Evolutionary conservation across 176 grass and related monocot species (phyloP), one percentile per base, ranked within the genome.

Genomic region (Oryza glumipatula): DNA sequence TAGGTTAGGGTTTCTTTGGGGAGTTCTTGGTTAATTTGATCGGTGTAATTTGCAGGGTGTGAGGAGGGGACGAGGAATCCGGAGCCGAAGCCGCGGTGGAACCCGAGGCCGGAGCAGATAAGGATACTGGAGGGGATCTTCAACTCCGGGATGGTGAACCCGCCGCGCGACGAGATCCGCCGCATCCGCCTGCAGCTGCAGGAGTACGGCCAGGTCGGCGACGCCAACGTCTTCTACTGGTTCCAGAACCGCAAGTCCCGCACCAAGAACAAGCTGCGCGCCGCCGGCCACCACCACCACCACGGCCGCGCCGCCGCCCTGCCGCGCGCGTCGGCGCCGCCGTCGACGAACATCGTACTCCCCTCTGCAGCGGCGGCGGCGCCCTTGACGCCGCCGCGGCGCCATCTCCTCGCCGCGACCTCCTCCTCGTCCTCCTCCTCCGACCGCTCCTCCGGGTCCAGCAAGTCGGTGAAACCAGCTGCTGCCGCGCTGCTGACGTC

Each of bases 181-280:
- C 91, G 83, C 71, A 99, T 99, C 72, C 94, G 97, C 1, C 32
- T 86, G n/a, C 97, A 94, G 76, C 97, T 99, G n/a, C 94, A 96
- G 77, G 88, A 96, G 84, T 88, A 82, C 68, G 97, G 97, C 30
- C 97, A 93, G 72, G 94, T 99, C 79, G 97, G 88, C 66, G 97
- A 99, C 78, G 97, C 93, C 88, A 99, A 99, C 77, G 94, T 99
- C 80, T 99, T 99, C 84, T 99, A 99, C 75, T 99, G 97, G 97
- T 99, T 99, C 88, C 97, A 99, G 86, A 99, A 99, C 86, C 94
- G 97, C 84, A 99, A 99, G 86, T 99, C 97, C 32, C 94, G 97
- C 67, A 91, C 77, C 84, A 99, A 94, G 92, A 86, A 91, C 93
- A 99, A 96, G 83, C 86, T 92, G 1, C 89, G 93, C 12, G 89